Evolutionary conservation across 768 basidiomycete species (phyloP).

Genomic region (Exidia glandulosa): DNA sequence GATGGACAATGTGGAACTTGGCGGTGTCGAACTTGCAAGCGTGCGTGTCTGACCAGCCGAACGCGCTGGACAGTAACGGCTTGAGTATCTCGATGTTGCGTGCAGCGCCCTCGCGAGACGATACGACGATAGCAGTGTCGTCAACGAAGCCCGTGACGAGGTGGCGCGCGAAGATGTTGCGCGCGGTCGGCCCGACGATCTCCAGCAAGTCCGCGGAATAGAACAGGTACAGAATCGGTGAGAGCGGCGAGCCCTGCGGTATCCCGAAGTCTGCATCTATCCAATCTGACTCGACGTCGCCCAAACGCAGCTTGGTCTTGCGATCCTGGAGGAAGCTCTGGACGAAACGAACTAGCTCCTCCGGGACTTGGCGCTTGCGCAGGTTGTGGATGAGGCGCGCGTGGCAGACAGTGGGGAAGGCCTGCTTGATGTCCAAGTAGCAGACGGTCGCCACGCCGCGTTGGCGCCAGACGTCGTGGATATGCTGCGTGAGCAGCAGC

Average conservation of each 20-base stretch:
- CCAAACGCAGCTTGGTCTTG: conserved; percentile 1
- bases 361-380: neutral
- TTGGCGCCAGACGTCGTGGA: conserved; percentile 6
- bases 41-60: neutral
- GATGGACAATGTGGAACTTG: neutral
- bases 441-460: conserved; percentile 1
- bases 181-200: neutral
- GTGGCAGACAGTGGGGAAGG: no score
- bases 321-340: conserved; percentile 1
- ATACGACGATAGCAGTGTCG: neutral
- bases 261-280: conserved; percentile 1
- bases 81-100: neutral
- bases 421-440: conserved; percentile 5
- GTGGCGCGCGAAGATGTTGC: no score
- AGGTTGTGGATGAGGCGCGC: conserved; percentile 6
- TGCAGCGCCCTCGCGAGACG: neutral
- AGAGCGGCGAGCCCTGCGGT: conserved; percentile 4
- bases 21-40: neutral
- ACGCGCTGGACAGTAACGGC: neutral
- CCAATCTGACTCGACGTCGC: neutral
- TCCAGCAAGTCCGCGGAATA: neutral
- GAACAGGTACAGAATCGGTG: conserved; percentile 4
- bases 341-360: conserved; percentile 1
- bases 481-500: neutral
- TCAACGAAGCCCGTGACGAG: neutral